Percentiles rank a stretch among this genome's conserved stretches.
These are phyloP conservation scores for Sugiyamaella novakii DNA, from an alignment of 1,139 yeast genomes.

Conservation along the genomic window DNA sequence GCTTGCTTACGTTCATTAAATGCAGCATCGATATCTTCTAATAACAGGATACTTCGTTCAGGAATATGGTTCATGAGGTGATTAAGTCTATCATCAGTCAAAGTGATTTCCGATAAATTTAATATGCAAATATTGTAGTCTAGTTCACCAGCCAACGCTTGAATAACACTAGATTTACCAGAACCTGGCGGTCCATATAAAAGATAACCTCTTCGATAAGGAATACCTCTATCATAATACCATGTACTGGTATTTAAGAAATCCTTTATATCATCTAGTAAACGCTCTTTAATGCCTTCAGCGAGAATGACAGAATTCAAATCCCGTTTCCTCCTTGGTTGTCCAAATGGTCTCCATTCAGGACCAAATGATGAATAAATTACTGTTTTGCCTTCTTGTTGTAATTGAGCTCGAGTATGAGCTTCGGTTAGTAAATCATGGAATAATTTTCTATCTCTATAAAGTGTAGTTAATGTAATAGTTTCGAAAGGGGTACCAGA, in stretches of 20 bases:
- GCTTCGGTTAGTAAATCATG: constrained; percentile 81
- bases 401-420: constrained; percentile 74
- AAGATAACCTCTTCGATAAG: constrained; percentile 92
- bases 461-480: constrained; percentile 85
- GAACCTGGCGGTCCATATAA: constrained; percentile 98
- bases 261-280: constrained; percentile 74
- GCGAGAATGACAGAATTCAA: constrained; percentile 87
- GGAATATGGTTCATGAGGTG: constrained; percentile 97
- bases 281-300: constrained; percentile 63
- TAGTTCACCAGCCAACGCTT: constrained; percentile 93
- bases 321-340: constrained; percentile 84
- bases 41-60: constrained; percentile 74
- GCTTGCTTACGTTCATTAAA: constrained; percentile 79
- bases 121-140: constrained; percentile 94
- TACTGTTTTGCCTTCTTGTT: constrained; percentile 92
- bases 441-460: constrained; percentile 74
- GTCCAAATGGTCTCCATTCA: constrained; percentile 98
- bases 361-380: constrained; percentile 95
- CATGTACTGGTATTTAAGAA: constrained; percentile 79
- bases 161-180: constrained; percentile 94
- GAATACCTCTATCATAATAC: constrained; percentile 96
- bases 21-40: constrained; percentile 97
- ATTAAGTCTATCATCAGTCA: constrained; percentile 91
- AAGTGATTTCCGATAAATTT: constrained; percentile 83
- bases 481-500: constrained; percentile 96